Evolutionary conservation across 305 asterid species (phyloP).

Genomic region (Rubia tinctorum): DNA sequence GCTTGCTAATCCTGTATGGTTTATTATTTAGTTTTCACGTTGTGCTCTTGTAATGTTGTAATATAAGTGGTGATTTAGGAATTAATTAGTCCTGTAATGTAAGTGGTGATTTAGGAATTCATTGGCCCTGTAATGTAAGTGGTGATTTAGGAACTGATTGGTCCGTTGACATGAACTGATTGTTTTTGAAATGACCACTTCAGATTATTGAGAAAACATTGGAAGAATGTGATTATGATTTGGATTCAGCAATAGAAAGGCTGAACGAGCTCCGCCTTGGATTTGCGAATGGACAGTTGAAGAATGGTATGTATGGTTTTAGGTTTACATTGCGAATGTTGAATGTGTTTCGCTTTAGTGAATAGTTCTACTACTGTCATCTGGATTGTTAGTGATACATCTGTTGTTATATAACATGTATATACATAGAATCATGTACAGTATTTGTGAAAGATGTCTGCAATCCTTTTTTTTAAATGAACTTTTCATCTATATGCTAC

Average conservation of each 20-base stretch:
- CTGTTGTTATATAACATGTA: too few relatives aligned
- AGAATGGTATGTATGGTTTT: conserved; percentile 31
- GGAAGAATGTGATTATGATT: conserved; percentile 48
- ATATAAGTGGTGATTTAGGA: too few relatives aligned
- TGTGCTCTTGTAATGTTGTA: too few relatives aligned
- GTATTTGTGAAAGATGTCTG: neutral
- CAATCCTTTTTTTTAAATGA: neutral
- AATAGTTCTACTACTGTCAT: neutral
- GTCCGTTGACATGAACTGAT: neutral
- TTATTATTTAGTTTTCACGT: too few relatives aligned
- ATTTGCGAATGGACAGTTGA: conserved; percentile 27
- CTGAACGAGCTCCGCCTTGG: conserved; percentile 48
- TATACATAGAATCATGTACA: neutral
- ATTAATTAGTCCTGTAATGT: too few relatives aligned
- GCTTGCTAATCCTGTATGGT: neutral
- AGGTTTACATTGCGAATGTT: neutral
- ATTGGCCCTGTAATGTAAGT: neutral
- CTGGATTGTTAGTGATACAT: neutral
- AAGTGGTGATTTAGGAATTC: too few relatives aligned
- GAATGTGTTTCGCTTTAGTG: neutral
- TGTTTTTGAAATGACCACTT: conserved; percentile 11
- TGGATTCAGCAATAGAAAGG: conserved; percentile 56
- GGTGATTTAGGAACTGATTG: neutral
- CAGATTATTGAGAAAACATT: conserved; percentile 63
- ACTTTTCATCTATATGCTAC: too few relatives aligned